Evolutionary conservation across 1,284 basidiomycete genomes (phyloP).

Genomic region (Fomitopsis schrenkii): DNA sequence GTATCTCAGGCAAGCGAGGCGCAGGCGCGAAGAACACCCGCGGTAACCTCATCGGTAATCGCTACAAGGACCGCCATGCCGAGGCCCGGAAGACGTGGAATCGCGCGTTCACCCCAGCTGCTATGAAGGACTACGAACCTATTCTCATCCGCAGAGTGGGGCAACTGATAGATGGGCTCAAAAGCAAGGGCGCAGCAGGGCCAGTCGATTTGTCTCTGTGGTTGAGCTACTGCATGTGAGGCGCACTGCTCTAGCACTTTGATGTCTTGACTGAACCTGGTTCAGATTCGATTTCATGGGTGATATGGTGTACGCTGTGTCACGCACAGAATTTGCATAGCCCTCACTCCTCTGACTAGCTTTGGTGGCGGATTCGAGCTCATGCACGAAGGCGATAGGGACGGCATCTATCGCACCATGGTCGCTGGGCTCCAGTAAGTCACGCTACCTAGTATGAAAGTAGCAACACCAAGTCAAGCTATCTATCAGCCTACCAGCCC

Average conservation of each 20-base stretch:
- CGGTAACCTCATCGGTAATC: constrained; percentile 20
- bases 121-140: constrained; percentile 48
- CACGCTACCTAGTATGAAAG: background rate
- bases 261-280: background rate
- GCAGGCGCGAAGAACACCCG: constrained; percentile 1
- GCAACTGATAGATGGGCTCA: constrained; percentile 37
- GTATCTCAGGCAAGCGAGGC: constrained; percentile 1
- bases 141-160: constrained; percentile 35
- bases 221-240: constrained; percentile 53
- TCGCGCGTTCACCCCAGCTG: constrained; percentile 42
- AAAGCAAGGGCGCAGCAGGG: constrained; percentile 20
- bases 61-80: constrained; percentile 37
- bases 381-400: constrained; percentile 18
- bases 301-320: constrained; percentile 48
- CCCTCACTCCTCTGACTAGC: constrained; percentile 6
- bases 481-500: background rate
- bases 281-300: constrained; percentile 57
- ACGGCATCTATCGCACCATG: constrained; percentile 16
- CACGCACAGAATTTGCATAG: background rate
- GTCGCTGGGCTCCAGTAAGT: constrained; percentile 6
- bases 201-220: constrained; percentile 38
- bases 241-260: background rate
- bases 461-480: background rate
- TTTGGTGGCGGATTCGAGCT: constrained; percentile 27
- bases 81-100: constrained; percentile 50